Evolutionary conservation across 108 stramenopile species (phyloP), one percentile per base, ranked within the genome.

Genomic region (Nitzschia inconspicua): DNA sequence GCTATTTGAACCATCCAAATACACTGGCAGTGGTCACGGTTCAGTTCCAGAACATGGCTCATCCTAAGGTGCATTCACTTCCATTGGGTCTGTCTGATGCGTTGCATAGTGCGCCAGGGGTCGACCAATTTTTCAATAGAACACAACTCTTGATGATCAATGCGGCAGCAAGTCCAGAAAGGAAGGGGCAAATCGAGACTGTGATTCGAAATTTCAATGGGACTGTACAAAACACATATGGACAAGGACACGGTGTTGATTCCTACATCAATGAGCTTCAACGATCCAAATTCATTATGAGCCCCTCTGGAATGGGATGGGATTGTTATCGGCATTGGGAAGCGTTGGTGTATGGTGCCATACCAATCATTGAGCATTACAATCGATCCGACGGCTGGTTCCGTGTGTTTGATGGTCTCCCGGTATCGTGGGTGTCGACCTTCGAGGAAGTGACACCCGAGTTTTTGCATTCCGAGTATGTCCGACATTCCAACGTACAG

Each of bases 271-370:
- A 43, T 18, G 50, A 63, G 16, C 27, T 73, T n/a, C 70, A 25
- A 14, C 34, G 20, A 27, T 40, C 75, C 41, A 82, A 78, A 60
- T 82, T 78, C 47, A 68, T 72, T 5, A 55, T 82, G 6, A 57
- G 75, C 30, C 81, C 81, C 6, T 72, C 71, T 18, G 81, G 81
- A 10, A 8, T 82, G 25, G 81, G 81, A 4, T 78, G 65, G 70
- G 81, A 82, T 65, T 58, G 61, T 0, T 82, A 82, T 36, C 70
- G 81, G 1, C 29, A 57, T n/a, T 82, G 77, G 77, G 81, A 82
- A 37, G 65, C 77, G 0, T 6, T 82, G 0, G 19, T 16, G 20
- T 31, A 78, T 40, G 70, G 70, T 8, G 47, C 77, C 5, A 78
- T 82, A 23, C 80, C 79, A 2, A 57, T 82, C 9, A 47, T 82